Evolutionary conservation across 805 yeast species (phyloP), one percentile per base, ranked within the genome.

Genomic region (Debaryomyces castellii): DNA sequence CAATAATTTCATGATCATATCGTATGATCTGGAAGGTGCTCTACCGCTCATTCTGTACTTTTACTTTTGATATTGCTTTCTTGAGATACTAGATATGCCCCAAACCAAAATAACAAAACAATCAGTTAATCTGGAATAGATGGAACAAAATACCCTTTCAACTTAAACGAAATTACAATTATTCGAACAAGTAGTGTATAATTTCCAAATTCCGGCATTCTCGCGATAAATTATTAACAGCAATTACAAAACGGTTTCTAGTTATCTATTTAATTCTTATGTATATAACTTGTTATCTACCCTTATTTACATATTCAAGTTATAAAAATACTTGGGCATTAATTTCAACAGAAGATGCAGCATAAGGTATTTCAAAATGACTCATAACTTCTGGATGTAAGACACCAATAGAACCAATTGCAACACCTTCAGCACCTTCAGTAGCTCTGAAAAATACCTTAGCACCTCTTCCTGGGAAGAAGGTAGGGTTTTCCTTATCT

Each of bases 401-500:
- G 48, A 90, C 97, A 68, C 99, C 99, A 55, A 94, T 75, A 39
- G 82, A 73, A 53, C 99, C 99, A 58, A 91, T 77, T 46, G 71
- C 77, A 56, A 76, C 66, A 12, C 77, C 79, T 34, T 77, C 73
- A 27, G 69, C 85, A 48, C 81, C 85, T 47, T 79, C 80, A 48
- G 71, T 77, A 46, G 76, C 70, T 75, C 95, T 82, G 71, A 83
- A 87, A 70, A 77, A 80, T 51, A 94, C 78, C 60, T 81, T 84
- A 43, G 99, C 99, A 51, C 97, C 97, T 75, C 99, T 86, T 35
- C 98, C 99, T 33, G 97, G 96, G 87, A 94, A 94, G 71, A 78
- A 92, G 49, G 91, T 86, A 41, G 82, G 77, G 62, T 83, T 77
- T 22, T 76, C 73, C 43, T 67, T 69, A 59, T 83, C 88, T 63